Evolutionary conservation across 1,284 basidiomycete species (phyloP), one percentile per base, ranked within the genome.

Genomic region (Ganoderma multipileum): DNA sequence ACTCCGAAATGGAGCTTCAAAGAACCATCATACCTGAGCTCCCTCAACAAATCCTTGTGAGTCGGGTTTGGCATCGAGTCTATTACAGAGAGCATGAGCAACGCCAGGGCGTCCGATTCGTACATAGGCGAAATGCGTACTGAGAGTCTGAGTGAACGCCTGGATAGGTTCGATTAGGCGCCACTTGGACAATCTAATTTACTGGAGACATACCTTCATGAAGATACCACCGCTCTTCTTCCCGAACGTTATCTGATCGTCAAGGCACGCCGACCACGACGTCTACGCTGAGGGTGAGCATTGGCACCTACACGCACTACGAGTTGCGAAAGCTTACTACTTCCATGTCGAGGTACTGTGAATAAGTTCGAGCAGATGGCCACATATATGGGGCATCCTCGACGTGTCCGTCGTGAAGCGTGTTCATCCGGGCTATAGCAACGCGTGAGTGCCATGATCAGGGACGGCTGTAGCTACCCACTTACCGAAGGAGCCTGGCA

Each of bases 231-330:
- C 71, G 5, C 57, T 62, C 23, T 41, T 33, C 28, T 28, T 38
- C 5, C 63, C 66, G 9, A 44, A 64, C 14, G 71, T 68, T 0
- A 41, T 18, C 52, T 70, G 64, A 11, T 61, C 42, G 38, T 72
- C 71, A 3, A 61, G 52, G 26, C 71, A 72, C 12, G 71, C 71
- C 0, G 68, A 67, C 71, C 68, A 72, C 3, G 71, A 68, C 5
- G 64, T 69, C 71, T 72, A 33, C 14, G 23, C 7, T 9, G 18
- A 26, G 4, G 4, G 23, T n/a, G n/a, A n/a, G n/a, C n/a, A n/a
- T 60, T 14, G 30, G 36, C 8, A 52, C 6, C 16, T 7, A 12
- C 3, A 9, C n/a, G 11, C 8, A 23, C 28, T 6, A 38, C 14
- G 28, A 9, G 6, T 12, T 41, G 9, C 16, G 0, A 52, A 33